Conservation (phyloP, 129 eudicot species). For the Mikania micrantha region DNA sequence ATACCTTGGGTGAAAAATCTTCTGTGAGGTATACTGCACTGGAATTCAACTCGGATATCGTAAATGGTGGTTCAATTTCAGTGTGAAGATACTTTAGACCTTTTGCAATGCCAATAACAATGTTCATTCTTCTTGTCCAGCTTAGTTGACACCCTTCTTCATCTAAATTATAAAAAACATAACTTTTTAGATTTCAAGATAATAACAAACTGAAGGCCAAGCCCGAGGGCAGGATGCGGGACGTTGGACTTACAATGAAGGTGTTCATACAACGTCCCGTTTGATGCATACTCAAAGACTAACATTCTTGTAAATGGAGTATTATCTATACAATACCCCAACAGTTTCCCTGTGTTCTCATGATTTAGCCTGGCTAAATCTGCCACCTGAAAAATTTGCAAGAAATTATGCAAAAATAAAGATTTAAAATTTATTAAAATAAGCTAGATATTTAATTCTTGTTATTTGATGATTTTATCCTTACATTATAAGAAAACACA, state of each 20-base stretch:
- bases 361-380: conserved; percentile 80
- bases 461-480: not conserved
- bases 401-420: not conserved
- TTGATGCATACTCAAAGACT: conserved; percentile 95
- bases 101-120: conserved; percentile 79
- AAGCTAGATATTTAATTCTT: not conserved
- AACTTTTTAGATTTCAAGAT: conserved; percentile 2
- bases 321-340: conserved; percentile 80
- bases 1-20: conserved; percentile 92
- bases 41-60: conserved; percentile 82
- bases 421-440: not conserved
- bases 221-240: not conserved
- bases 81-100: conserved; percentile 89
- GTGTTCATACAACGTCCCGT: conserved; percentile 93
- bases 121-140: conserved; percentile 97
- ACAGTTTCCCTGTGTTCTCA: conserved; percentile 70
- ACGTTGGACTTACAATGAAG: conserved; percentile 78
- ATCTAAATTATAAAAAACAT: conserved; percentile 36
- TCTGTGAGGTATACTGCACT: conserved; percentile 87
- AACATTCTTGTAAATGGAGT: conserved; percentile 92
- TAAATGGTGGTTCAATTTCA: conserved; percentile 86
- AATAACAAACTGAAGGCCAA: not conserved
- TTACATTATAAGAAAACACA: not conserved
- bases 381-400: conserved; percentile 54
- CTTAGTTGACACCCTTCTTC: conserved; percentile 91